Evolutionary conservation across 2,329 filamentous ascomycete species (phyloP).

Genomic region (Ophiostoma novo-ulmi): DNA sequence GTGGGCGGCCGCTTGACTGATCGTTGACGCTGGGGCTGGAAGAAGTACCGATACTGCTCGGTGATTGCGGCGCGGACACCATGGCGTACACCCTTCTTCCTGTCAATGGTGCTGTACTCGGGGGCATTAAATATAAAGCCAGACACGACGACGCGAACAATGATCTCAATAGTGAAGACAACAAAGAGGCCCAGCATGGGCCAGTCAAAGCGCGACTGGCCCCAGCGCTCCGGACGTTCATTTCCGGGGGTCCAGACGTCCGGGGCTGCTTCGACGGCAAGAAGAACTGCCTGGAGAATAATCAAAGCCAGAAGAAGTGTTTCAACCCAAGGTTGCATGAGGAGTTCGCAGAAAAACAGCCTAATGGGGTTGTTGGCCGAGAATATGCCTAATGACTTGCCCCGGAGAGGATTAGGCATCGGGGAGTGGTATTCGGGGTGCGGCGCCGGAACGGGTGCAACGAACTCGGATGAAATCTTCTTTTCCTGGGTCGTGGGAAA

Average conservation of each 20-base stretch:
- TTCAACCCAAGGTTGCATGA: slow-evolving; percentile 83
- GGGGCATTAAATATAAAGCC: slow-evolving; percentile 85
- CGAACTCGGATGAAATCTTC: slow-evolving; percentile 24
- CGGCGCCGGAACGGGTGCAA: slow-evolving; percentile 32
- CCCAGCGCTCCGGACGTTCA: slow-evolving; percentile 60
- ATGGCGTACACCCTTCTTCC: slow-evolving; percentile 65
- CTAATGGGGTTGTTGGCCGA: slow-evolving; percentile 70
- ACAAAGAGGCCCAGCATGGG: slow-evolving; percentile 76
- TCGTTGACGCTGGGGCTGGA: slow-evolving; percentile 72
- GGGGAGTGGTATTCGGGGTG: slow-evolving; percentile 32
- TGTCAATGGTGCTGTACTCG: slow-evolving; percentile 87
- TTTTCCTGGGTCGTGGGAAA: slow-evolving; percentile 46
- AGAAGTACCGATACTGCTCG: slow-evolving; percentile 71
- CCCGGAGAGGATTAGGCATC: slow-evolving; percentile 72
- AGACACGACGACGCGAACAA: slow-evolving; percentile 82
- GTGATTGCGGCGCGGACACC: slow-evolving; percentile 69
- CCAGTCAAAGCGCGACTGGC: slow-evolving; percentile 66
- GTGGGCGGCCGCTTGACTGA: slow-evolving; percentile 53
- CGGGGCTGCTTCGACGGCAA: slow-evolving; percentile 74
- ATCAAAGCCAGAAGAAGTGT: slow-evolving; percentile 83
- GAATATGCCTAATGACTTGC: slow-evolving; percentile 81
- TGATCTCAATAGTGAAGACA: slow-evolving; percentile 82
- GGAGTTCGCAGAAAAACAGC: slow-evolving; percentile 68
- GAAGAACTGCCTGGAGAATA: slow-evolving; percentile 77
- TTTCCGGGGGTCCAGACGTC: slow-evolving; percentile 62